These are phyloP conservation scores for Penicillium sp. DNA, from an alignment of 2,329 filamentous ascomycete genomes.

Conservation along the genomic window DNA sequence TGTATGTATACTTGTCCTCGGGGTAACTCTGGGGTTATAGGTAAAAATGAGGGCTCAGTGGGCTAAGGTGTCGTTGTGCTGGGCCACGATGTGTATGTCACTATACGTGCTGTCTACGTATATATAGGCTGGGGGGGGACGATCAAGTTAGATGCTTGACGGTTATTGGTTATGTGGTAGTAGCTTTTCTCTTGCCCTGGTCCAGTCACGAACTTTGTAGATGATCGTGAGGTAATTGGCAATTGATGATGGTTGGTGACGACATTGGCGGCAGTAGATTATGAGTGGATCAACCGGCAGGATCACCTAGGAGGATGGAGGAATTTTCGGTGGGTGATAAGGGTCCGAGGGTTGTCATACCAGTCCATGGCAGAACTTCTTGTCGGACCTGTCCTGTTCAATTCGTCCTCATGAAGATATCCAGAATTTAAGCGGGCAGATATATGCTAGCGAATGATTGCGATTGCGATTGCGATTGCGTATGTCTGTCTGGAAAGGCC, in stretches of 20 bases:
- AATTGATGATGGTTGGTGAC: neutral
- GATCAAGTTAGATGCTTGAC: too few relatives aligned
- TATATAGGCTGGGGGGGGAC: too few relatives aligned
- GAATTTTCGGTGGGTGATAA: neutral
- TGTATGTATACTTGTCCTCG: too few relatives aligned
- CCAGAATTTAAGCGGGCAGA: neutral
- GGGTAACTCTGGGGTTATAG: too few relatives aligned
- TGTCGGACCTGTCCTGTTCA: too few relatives aligned
- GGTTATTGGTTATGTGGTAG: too few relatives aligned
- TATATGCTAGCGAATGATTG: neutral
- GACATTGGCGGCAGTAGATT: neutral
- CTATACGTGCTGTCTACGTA: too few relatives aligned
- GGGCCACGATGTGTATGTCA: too few relatives aligned
- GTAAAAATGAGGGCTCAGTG: neutral
- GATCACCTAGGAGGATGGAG: neutral
- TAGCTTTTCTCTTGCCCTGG: neutral
- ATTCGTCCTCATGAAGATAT: neutral
- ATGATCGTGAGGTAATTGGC: too few relatives aligned
- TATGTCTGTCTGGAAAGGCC: neutral
- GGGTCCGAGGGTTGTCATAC: neutral
- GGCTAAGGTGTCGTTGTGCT: too few relatives aligned
- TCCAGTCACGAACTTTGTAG: neutral
- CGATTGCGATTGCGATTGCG: neutral
- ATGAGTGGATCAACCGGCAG: neutral
- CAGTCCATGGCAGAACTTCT: too few relatives aligned